Percentiles rank a stretch among this genome's conserved stretches.
Evolutionary conservation across 345 rosid genomes (phyloP).

Genomic region (Rhodamnia argentea): DNA sequence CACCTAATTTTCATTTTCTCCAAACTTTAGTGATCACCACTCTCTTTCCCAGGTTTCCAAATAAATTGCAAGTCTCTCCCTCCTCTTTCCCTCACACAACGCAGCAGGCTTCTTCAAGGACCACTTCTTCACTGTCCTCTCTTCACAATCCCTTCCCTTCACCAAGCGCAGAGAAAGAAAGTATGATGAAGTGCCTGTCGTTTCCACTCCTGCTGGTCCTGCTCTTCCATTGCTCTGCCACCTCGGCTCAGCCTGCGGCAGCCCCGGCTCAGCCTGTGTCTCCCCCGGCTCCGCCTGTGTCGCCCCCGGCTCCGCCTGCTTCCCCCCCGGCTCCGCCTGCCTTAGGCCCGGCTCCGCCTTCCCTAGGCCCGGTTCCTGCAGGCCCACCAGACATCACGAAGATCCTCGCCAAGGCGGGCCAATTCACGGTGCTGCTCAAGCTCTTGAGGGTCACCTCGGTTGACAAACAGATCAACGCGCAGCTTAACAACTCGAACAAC

Average conservation of each 20-base stretch:
- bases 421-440: slow-evolving; percentile 20
- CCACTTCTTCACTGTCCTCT: neutral
- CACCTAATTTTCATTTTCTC: slow-evolving; percentile 10
- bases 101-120: neutral
- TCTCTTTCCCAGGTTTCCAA: neutral
- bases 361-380: slow-evolving; percentile 17
- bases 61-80: slow-evolving; percentile 2
- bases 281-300: neutral
- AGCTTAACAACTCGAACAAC: slow-evolving; percentile 27
- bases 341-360: slow-evolving; percentile 10
- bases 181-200: neutral
- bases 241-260: slow-evolving; percentile 15
- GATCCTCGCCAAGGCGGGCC: slow-evolving; percentile 27
- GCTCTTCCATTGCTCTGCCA: slow-evolving; percentile 6
- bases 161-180: neutral
- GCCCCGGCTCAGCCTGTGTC: slow-evolving; percentile 3
- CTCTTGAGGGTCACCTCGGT: slow-evolving; percentile 19
- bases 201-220: slow-evolving; percentile 5
- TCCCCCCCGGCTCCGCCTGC: neutral
- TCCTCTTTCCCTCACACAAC: neutral
- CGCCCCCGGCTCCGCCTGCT: neutral
- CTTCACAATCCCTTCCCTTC: neutral
- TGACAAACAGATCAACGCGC: slow-evolving; percentile 12
- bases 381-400: slow-evolving; percentile 25
- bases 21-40: slow-evolving; percentile 1